Conservation (phyloP, 2,329 filamentous ascomycete genomes). For the Akanthomyces muscarius region DNA sequence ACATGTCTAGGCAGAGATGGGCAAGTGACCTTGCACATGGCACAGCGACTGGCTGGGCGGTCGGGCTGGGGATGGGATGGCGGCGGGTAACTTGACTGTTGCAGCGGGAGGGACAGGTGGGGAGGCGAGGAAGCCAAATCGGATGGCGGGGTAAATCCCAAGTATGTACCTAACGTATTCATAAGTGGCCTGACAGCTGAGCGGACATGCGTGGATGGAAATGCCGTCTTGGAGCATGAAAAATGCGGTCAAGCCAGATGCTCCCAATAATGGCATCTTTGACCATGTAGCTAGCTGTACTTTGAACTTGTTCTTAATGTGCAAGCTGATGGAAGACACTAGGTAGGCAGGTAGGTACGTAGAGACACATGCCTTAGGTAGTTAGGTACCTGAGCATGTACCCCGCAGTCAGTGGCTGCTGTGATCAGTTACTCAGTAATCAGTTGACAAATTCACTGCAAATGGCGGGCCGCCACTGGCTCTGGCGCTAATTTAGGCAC, state of each 20-base stretch:
- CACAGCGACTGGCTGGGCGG: neutral
- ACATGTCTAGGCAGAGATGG: neutral
- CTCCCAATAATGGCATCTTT: neutral
- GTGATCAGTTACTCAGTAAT: neutral
- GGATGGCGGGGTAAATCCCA: neutral
- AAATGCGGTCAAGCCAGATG: neutral
- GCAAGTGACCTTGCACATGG: neutral
- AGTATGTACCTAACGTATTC: no score
- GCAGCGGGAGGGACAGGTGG: neutral
- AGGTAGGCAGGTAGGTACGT: no score
- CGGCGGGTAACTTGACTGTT: neutral
- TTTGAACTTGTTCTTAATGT: no score
- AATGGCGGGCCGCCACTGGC: neutral
- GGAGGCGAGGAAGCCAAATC: neutral
- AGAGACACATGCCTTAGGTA: no score
- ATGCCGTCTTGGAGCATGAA: neutral
- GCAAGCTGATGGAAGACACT: no score
- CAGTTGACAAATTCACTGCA: slow-evolving; percentile 4
- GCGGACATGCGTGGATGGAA: neutral
- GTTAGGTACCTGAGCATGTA: no score
- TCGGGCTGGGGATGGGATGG: neutral
- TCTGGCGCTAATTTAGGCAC: neutral
- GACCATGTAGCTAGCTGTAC: no score
- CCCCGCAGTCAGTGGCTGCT: neutral
- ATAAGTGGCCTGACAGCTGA: neutral